These are phyloP conservation scores for Tetrahymena elliotti DNA, from an alignment of 73 alveolate species.

Conservation along the genomic window DNA sequence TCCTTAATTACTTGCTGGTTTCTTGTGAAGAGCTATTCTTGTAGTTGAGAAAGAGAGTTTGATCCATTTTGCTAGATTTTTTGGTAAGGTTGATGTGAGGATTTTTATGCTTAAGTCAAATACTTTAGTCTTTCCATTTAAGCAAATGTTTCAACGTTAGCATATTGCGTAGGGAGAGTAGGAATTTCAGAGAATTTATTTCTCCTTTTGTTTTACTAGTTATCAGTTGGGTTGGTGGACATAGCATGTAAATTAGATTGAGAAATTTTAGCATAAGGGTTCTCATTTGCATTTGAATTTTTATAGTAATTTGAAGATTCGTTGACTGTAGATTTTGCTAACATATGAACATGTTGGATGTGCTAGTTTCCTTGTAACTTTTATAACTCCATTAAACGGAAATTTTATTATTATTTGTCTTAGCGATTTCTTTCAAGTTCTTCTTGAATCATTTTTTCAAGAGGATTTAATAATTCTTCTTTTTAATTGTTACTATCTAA, in stretches of 20 bases:
- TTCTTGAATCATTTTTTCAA: not conserved
- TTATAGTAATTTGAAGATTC: not conserved
- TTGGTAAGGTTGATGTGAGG: not conserved
- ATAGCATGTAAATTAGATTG: not conserved
- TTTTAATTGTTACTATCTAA: not conserved
- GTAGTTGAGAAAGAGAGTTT: not conserved
- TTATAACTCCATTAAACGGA: not conserved
- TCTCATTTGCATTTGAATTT: not conserved
- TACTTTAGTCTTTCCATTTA: not conserved
- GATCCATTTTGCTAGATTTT: not conserved
- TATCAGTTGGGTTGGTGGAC: not conserved
- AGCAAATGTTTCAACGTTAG: not conserved
- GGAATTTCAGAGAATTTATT: not conserved
- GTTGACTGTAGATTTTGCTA: not conserved
- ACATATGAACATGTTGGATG: not conserved
- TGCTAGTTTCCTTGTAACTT: not conserved
- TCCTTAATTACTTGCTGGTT: not conserved
- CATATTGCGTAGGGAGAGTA: not conserved
- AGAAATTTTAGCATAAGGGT: not conserved
- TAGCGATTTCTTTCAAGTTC: not conserved
- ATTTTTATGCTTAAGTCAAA: not conserved
- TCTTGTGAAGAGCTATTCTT: not conserved
- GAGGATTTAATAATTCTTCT: not conserved
- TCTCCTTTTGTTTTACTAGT: not conserved
- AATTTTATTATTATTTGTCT: not conserved